Evolutionary conservation across 108 stramenopile genomes (phyloP).

Genomic region (Aureococcus anophagefferens): DNA sequence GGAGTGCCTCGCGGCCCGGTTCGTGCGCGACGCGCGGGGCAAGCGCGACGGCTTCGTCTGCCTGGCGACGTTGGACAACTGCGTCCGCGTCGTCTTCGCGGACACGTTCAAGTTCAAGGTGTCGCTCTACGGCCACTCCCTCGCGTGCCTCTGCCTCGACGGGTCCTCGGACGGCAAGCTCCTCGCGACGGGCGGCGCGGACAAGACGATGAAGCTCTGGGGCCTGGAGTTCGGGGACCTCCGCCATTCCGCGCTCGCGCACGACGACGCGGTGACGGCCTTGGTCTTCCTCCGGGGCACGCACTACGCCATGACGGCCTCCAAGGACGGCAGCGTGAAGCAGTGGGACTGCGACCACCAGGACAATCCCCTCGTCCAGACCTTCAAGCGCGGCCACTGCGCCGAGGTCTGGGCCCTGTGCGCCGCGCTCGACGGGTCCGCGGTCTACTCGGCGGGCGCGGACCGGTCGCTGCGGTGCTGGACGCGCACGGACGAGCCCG

Average conservation of each 20-base stretch:
- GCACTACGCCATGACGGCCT: constrained; percentile 88
- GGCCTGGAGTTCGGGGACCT: constrained; percentile 99
- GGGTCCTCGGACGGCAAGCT: constrained; percentile 84
- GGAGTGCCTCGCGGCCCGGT: constrained; percentile 84
- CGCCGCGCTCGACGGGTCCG: constrained; percentile 70
- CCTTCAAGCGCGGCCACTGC: constrained; percentile 71
- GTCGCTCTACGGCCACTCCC: constrained; percentile 91
- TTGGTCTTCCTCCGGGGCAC: constrained; percentile 71
- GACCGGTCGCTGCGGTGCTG: constrained; percentile 91
- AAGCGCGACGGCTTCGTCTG: constrained; percentile 58
- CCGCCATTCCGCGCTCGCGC: constrained; percentile 90
- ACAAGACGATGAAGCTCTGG: constrained; percentile 96
- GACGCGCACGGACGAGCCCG: constrained; percentile 89
- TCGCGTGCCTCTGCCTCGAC: constrained; percentile 87
- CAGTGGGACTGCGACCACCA: constrained; percentile 92
- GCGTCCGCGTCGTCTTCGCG: constrained; percentile 94
- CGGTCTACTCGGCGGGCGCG: constrained; percentile 73
- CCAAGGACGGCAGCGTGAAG: constrained; percentile 82
- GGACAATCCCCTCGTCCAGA: constrained; percentile 63
- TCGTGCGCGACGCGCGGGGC: constrained; percentile 58
- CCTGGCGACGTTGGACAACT: constrained; percentile 81
- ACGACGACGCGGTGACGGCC: constrained; percentile 88
- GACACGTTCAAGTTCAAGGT: constrained; percentile 96
- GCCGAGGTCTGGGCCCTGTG: constrained; percentile 79
- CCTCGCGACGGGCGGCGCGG: constrained; percentile 85